Conservation (phyloP, 495 filamentous ascomycete species). For the Sabuloglossum arenarium region DNA sequence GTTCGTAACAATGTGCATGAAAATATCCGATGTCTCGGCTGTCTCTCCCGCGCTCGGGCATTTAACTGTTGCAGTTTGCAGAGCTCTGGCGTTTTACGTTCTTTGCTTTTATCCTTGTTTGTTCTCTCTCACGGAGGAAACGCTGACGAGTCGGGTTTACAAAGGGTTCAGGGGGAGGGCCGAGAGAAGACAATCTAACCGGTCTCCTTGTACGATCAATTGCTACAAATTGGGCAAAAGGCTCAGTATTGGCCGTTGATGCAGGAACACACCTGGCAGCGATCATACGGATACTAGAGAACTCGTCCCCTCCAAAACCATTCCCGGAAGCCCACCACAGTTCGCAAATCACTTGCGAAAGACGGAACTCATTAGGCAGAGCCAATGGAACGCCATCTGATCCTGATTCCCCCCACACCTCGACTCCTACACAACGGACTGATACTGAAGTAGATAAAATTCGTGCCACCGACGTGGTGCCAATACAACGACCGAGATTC, state of each 20-base stretch:
- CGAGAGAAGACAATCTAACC: constrained; percentile 72
- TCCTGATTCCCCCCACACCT: neutral
- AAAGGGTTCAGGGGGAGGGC: constrained; percentile 80
- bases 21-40: neutral
- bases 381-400: neutral
- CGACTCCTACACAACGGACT: neutral
- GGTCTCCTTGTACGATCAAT: constrained; percentile 72
- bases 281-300: constrained; percentile 50
- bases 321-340: neutral
- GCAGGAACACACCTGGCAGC: constrained; percentile 76
- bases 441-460: neutral
- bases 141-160: neutral
- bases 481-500: neutral
- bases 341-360: neutral
- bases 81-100: neutral
- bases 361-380: neutral
- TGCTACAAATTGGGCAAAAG: constrained; percentile 52
- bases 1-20: neutral
- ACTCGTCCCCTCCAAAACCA: constrained; percentile 17
- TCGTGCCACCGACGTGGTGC: neutral
- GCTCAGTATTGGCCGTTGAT: constrained; percentile 74
- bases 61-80: neutral
- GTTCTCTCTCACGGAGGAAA: neutral
- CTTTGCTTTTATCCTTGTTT: neutral
- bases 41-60: neutral